These are phyloP conservation scores for Filobasidium wieringae DNA, from an alignment of 768 basidiomycete genomes.

Conservation along the genomic window DNA sequence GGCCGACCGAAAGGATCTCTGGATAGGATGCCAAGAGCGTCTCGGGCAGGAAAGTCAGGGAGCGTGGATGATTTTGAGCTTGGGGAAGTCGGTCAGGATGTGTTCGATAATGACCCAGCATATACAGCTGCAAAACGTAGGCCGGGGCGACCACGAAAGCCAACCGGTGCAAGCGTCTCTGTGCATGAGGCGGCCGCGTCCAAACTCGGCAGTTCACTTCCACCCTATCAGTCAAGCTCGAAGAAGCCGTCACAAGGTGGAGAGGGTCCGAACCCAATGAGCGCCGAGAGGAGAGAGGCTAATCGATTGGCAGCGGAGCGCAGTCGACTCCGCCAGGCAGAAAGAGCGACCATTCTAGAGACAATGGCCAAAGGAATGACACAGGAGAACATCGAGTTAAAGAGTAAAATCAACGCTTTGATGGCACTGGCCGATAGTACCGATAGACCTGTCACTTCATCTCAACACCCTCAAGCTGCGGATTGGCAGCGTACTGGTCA, in stretches of 20 bases:
- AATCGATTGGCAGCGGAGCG: constrained; percentile 37
- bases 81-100: too few species aligned
- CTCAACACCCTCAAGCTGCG: not conserved
- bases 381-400: constrained; percentile 26
- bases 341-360: constrained; percentile 23
- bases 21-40: not conserved
- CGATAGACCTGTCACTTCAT: not conserved
- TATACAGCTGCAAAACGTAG: too few species aligned
- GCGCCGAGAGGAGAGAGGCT: constrained; percentile 28
- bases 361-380: constrained; percentile 17
- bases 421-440: constrained; percentile 6
- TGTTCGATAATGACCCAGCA: too few species aligned
- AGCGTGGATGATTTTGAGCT: too few species aligned
- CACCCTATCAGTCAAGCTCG: too few species aligned
- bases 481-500: not conserved
- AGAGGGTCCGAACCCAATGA: too few species aligned
- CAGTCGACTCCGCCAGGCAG: constrained; percentile 21
- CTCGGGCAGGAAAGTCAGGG: not conserved
- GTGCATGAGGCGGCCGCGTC: too few species aligned
- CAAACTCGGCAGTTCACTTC: too few species aligned
- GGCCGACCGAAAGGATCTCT: not conserved
- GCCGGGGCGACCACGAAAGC: too few species aligned
- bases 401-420: constrained; percentile 17
- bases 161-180: too few species aligned
- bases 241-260: too few species aligned